Percentiles rank a stretch among this genome's conserved stretches.
These are phyloP conservation scores for Phytophthora gonapodyides DNA, from an alignment of 352 stramenopile genomes.

Conservation along the genomic window DNA sequence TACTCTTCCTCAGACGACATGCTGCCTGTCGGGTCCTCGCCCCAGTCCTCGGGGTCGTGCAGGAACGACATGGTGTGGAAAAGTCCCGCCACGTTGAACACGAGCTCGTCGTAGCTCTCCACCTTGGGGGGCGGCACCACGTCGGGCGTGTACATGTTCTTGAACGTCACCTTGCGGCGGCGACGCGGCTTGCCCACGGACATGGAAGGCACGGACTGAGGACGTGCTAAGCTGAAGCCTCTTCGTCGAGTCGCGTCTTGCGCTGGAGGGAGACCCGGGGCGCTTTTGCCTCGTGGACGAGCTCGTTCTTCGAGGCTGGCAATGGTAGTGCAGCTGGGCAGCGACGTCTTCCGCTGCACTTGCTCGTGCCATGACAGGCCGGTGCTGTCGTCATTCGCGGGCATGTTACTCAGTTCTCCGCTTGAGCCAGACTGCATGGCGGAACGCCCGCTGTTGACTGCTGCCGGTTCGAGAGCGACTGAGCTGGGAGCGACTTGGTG, in stretches of 20 bases:
- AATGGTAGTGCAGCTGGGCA: conserved; percentile 13
- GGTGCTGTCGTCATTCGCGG: conserved; percentile 24
- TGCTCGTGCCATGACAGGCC: conserved; percentile 34
- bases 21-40: conserved; percentile 29
- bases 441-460: conserved; percentile 9
- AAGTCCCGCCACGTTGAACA: conserved; percentile 59
- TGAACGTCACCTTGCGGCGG: conserved; percentile 55
- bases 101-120: conserved; percentile 61
- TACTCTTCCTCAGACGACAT: conserved; percentile 27
- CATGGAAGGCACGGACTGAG: conserved; percentile 26
- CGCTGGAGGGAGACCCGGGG: not conserved
- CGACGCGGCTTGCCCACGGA: conserved; percentile 25
- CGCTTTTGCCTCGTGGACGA: conserved; percentile 30
- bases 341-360: conserved; percentile 34
- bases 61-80: conserved; percentile 64
- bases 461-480: too few relatives aligned
- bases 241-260: conserved; percentile 12
- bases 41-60: conserved; percentile 49
- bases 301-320: conserved; percentile 1
- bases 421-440: conserved; percentile 22
- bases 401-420: conserved; percentile 6
- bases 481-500: not conserved
- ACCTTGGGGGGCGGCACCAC: conserved; percentile 40
- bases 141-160: conserved; percentile 47
- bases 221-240: conserved; percentile 27